Evolutionary conservation across 2,329 filamentous ascomycete genomes (phyloP), one percentile per base, ranked within the genome.

Genomic region (Torrubiella hemipterigena): DNA sequence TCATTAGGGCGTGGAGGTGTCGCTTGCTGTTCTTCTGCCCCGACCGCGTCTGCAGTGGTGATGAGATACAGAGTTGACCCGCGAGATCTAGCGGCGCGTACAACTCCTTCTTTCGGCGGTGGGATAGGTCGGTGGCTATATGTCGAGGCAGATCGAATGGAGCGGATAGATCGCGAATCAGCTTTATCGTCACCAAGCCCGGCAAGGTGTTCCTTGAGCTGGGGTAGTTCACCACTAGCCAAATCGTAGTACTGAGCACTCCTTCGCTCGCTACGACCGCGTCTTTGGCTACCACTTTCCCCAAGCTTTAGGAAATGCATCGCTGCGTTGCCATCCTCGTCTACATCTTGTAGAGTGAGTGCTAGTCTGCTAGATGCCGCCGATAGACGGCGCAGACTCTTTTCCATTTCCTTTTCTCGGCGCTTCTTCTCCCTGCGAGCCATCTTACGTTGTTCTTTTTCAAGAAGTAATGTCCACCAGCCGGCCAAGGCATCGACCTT

Each of bases 391-490:
- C 86, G 70, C 18, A 91, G 65, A 38, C 76, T 83, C 51, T 85
- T 76, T 47, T 96, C 85, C 2, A 71, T 68, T 46, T 98, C 87
- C 44, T 75, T 77, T 50, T 96, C 87, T 48, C 72, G 85, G 7
- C 89, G 73, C 50, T 89, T 95, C 32, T 76, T 73, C 46, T 95
- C 86, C 39, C 79, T 68, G 38, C 86, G 69, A 38, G 62, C 69
- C 41, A 87, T 78, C 54, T 98, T 98, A 7, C 86, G 75, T 50
- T 86, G 75, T 50, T 98, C 91, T 52, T 96, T 98, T 49, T 96
- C 91, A 8, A 96, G 75, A 23, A 98, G 60, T 17, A 98, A 58
- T 4, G 84, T 82, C 91, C 91, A 98, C 91, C 91, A 98, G 6
- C 91, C 91, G 30, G 86, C 84, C 29, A 98, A 61, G 6, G 80